A percentile compares a stretch with the other conserved stretches of the same genome.
These are phyloP conservation scores for Cyclospora cayetanensis DNA, from an alignment of 169 alveolate species.

Conservation along the genomic window DNA sequence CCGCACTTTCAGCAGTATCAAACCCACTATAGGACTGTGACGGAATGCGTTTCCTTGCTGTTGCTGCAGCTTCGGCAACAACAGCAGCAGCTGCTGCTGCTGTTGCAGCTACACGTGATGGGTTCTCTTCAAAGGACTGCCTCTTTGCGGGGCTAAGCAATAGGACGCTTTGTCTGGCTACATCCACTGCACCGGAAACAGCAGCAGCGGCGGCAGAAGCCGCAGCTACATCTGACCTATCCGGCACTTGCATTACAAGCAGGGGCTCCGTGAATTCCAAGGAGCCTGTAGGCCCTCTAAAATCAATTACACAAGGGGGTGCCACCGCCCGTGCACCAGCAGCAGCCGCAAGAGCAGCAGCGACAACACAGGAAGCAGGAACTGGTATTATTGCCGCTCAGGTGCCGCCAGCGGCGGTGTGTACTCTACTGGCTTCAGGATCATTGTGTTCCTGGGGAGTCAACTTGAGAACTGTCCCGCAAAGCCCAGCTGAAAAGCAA, in stretches of 20 bases:
- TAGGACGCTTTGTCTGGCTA: neutral
- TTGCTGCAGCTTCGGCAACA: neutral
- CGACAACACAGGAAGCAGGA: too few relatives aligned
- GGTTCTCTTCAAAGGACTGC: neutral
- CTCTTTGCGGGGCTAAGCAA: neutral
- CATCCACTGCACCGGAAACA: neutral
- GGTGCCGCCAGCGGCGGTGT: too few relatives aligned
- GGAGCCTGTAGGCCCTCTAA: neutral
- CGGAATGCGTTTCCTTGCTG: neutral
- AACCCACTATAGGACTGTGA: too few relatives aligned
- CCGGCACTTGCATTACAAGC: neutral
- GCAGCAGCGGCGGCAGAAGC: conserved; percentile 11
- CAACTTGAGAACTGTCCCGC: too few relatives aligned
- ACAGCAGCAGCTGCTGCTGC: conserved; percentile 23
- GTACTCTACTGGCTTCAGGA: too few relatives aligned
- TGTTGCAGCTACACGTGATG: neutral
- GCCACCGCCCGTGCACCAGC: neutral
- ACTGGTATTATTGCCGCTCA: too few relatives aligned
- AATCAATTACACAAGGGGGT: neutral
- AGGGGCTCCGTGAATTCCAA: too few relatives aligned
- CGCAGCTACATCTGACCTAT: too few relatives aligned
- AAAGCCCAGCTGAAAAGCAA: too few relatives aligned
- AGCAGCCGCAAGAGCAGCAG: too few relatives aligned
- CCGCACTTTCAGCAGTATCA: too few relatives aligned
- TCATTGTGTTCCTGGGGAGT: too few relatives aligned